Evolutionary conservation across 306 rosid species (phyloP), one percentile per base, ranked within the genome.

Genomic region (Cercis canadensis): DNA sequence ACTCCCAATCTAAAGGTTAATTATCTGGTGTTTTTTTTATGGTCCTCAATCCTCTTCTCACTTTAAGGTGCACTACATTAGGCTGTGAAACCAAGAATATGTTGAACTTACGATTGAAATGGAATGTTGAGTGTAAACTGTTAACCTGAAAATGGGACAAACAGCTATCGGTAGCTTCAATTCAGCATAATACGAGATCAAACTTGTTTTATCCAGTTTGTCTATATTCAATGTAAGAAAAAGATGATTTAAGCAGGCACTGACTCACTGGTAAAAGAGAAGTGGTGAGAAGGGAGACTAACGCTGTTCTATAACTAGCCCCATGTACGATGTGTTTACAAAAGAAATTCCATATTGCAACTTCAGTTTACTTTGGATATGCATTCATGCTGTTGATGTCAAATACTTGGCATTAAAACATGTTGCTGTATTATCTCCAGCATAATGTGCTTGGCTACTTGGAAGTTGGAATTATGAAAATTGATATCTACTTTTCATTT

Each of bases 191-290:
- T 33, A 10, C 5, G 5, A 11, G 58, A 53, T 19, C 29, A 21
- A 44, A 0, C 2, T 53, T 15, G 56, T 18, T 51, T 18, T 51
- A 51, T 39, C 0, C 29, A 14, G 13, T 17, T 53, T 52, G 32
- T 36, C 14, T 46, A 7, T 55, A 36, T 31, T 52, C 62, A 51
- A 29, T 39, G 46, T 41, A 6, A 17, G 36, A 18, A 62, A 47
- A 45, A 56, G 9, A 56, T 46, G 33, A 34, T 71, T 47, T 36
- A 59, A 46, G 51, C 54, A 19, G n/a, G 56, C 13, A 34, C 31
- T 34, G 36, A 57, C 21, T 62, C 8, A 9, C 11, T 16, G 31
- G 5, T 31, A 50, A 51, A 51, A 34, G n/a, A 47, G 15, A 45
- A 37, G 1, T 1, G 2, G 10, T 45, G 39, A 16, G 53, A 73